Base-by-base conservation (phyloP, 1,284 basidiomycete genomes). In the Ceratorhiza oryzae-sativae region DNA sequence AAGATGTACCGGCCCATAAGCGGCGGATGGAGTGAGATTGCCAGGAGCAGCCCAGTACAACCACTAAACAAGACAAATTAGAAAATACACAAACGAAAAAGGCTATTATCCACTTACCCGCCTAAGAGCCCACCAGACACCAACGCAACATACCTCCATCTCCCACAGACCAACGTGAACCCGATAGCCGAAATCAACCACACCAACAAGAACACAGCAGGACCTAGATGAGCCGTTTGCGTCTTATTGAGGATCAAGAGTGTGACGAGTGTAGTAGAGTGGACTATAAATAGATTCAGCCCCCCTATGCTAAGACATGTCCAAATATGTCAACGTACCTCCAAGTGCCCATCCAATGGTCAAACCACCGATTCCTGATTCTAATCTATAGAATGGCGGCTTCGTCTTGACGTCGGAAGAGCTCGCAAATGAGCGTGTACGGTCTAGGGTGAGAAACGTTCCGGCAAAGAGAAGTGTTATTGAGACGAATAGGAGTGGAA, bases 391-490 rank as follows among this genome's bases (percentile, higher is more conserved):
- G 76, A 82, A 84, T 48, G 74, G 76, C 51, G 80, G 75, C 53
- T 77, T 77, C 20, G 77, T 75, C 55, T 78, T 81, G 32, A 80
- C 78, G 75, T 82, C 80, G 60, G 83, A 82, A 18, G 80, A 80
- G 25, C 67, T 39, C 84, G 82, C 2, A 76, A 91, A 90, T 15
- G 84, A 83, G 48, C 87, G 84, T 41, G 88, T 86, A 42, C 89
- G 86, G 76, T 90, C 88, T 58, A 90, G 83, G 20, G 85, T 90
- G 25, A 90, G 81, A 78, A 90, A 90, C 2, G 88, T 84, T 15
- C 89, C 88, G 25, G 87, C 81, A 76, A 89, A 88, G 2, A 86
- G 84, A 41, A 88, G 80, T 30, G 86, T 73, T 45, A 86, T 55
- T 8, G 87, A 88, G 1, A 86, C 63, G 12, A 86, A 78, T 41